Conservation (phyloP, 169 alveolate genomes). For the Haemoproteus tartakovskyi region DNA sequence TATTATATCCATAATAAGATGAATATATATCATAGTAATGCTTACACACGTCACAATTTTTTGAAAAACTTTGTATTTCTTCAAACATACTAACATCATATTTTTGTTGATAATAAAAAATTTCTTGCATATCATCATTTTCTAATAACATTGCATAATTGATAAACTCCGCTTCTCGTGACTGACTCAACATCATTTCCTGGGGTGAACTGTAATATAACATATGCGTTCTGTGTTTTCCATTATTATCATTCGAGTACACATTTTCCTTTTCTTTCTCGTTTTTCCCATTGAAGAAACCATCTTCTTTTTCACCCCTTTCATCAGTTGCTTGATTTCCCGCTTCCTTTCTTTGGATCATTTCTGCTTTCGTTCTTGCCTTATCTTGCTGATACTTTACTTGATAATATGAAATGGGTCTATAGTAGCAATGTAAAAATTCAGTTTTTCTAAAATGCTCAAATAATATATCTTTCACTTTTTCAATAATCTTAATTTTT, state of each 20-base stretch:
- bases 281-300: background rate
- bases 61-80: conserved; percentile 46
- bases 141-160: conserved; percentile 37
- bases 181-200: background rate
- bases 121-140: conserved; percentile 32
- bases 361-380: conserved; percentile 1
- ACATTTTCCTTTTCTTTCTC: background rate
- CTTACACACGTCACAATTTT: conserved; percentile 57
- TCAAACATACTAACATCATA: conserved; percentile 42
- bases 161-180: conserved; percentile 4
- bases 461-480: conserved; percentile 13
- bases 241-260: background rate
- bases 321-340: background rate
- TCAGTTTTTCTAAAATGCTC: conserved; percentile 36
- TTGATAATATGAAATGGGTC: conserved; percentile 55
- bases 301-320: background rate
- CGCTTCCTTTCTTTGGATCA: background rate
- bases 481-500: conserved; percentile 12
- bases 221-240: background rate
- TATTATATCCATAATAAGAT: conserved; percentile 53
- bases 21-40: conserved; percentile 64
- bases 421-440: conserved; percentile 51
- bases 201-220: background rate
- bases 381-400: conserved; percentile 31
- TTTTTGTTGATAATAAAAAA: conserved; percentile 39